Percentiles rank a stretch among this genome's conserved stretches.
phyloP scores from a whole-genome alignment of 768 basidiomycete genomes.

The Jaapia argillacea region DNA sequence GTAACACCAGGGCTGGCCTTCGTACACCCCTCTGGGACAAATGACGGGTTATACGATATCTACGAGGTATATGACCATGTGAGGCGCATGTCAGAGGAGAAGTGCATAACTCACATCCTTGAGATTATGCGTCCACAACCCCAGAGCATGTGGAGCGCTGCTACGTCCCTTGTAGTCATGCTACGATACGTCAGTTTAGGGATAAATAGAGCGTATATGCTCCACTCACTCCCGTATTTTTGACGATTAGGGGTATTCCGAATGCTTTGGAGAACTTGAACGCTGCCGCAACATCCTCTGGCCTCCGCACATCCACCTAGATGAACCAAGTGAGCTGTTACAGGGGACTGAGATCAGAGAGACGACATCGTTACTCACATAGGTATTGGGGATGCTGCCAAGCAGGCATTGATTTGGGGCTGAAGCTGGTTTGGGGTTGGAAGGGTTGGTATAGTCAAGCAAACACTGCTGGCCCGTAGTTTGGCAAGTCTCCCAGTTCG shows the following conservation, averaged over 20 bases:
- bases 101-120: slow-evolving; percentile 3
- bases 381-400: not conserved
- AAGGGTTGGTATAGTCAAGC: slow-evolving; percentile 12
- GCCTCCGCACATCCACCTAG: slow-evolving; percentile 6
- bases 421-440: slow-evolving; percentile 2
- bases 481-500: slow-evolving; percentile 14
- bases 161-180: slow-evolving; percentile 20
- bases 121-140: slow-evolving; percentile 14
- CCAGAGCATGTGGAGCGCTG: slow-evolving; percentile 12
- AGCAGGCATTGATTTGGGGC: not conserved
- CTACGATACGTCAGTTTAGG: not conserved
- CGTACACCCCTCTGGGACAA: slow-evolving; percentile 6
- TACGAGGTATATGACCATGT: not conserved
- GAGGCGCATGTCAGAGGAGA: not conserved
- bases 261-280: slow-evolving; percentile 14
- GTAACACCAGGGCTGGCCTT: not conserved
- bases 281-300: slow-evolving; percentile 14
- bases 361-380: not conserved
- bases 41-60: slow-evolving; percentile 11
- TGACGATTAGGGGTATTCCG: slow-evolving; percentile 14
- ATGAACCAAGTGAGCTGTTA: not conserved
- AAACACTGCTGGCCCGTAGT: slow-evolving; percentile 11
- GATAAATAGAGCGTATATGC: not conserved
- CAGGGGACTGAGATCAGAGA: no score
- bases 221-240: slow-evolving; percentile 17